phyloP scores from a whole-genome alignment of 1,284 basidiomycete species.

The Schizopora paradoxa region DNA sequence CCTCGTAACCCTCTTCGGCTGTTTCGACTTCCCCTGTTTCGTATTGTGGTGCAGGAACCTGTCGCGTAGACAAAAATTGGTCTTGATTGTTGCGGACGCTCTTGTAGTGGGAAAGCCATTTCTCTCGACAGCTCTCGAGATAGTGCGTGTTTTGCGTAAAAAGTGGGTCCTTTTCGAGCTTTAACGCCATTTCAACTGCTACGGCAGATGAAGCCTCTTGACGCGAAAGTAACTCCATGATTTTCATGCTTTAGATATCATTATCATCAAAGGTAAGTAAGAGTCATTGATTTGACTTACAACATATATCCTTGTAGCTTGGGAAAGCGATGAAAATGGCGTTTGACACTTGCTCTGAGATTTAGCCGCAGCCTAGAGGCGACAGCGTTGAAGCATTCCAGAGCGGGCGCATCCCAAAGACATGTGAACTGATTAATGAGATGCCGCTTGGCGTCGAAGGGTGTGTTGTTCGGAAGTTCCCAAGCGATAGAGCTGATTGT shows the following conservation, averaged over 20 bases:
- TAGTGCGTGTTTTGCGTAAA: constrained; percentile 32
- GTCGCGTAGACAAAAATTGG: too few relatives aligned
- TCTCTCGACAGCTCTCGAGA: constrained; percentile 15
- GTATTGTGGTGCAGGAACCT: too few relatives aligned
- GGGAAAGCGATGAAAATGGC: constrained; percentile 33
- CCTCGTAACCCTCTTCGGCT: too few relatives aligned
- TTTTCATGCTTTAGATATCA: neutral
- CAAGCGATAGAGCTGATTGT: constrained; percentile 39
- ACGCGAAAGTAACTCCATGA: neutral
- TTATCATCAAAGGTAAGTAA: neutral
- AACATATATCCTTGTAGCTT: constrained; percentile 26
- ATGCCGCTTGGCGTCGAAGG: constrained; percentile 42
- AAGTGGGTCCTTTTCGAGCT: constrained; percentile 25
- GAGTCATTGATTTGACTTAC: constrained; percentile 21
- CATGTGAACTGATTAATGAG: constrained; percentile 37
- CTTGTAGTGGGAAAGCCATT: constrained; percentile 23
- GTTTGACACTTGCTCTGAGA: constrained; percentile 21
- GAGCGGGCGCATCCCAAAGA: constrained; percentile 37
- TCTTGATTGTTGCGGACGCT: too few relatives aligned
- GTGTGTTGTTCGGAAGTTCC: constrained; percentile 48
- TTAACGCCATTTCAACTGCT: constrained; percentile 18
- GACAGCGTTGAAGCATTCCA: constrained; percentile 36
- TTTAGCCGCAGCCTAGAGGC: constrained; percentile 21
- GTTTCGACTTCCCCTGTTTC: too few relatives aligned
- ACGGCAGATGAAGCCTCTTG: neutral